Conservation (phyloP, 2,329 filamentous ascomycete species). For the Colletotrichum nymphaeae region DNA sequence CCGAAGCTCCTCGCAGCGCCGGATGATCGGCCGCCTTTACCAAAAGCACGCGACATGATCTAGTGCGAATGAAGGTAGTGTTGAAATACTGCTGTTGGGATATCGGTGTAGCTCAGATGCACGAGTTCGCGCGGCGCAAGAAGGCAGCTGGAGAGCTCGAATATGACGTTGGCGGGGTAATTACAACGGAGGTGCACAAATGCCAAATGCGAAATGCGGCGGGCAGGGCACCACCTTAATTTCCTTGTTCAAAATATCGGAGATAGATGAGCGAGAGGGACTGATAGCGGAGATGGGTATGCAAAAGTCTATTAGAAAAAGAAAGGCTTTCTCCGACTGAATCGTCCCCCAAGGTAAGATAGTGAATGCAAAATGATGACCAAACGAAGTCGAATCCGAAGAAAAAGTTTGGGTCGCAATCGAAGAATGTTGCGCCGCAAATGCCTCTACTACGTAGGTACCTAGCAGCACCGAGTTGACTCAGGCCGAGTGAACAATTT, state of each 20-base stretch:
- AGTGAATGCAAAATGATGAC: neutral
- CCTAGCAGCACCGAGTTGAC: conserved; percentile 7
- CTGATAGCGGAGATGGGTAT: neutral
- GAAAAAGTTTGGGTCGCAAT: conserved; percentile 8
- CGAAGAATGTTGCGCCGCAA: neutral
- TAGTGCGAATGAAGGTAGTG: neutral
- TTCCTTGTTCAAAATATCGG: neutral
- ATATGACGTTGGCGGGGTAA: conserved; percentile 35
- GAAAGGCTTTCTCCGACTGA: neutral
- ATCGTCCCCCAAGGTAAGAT: neutral
- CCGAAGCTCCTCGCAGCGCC: conserved; percentile 33
- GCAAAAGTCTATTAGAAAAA: neutral
- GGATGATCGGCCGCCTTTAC: conserved; percentile 28
- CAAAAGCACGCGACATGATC: conserved; percentile 35
- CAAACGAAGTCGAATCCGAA: neutral
- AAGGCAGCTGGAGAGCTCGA: conserved; percentile 8
- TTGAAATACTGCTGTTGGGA: neutral
- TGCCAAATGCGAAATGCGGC: conserved; percentile 11
- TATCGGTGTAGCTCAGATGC: neutral
- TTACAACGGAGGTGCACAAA: conserved; percentile 3
- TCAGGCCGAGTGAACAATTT: conserved; percentile 30
- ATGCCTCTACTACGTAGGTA: neutral
- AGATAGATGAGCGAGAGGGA: neutral
- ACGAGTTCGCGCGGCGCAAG: neutral
- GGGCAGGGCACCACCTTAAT: neutral